phyloP scores from a whole-genome alignment of 306 rosid genomes.

The Mucuna pruriens region DNA sequence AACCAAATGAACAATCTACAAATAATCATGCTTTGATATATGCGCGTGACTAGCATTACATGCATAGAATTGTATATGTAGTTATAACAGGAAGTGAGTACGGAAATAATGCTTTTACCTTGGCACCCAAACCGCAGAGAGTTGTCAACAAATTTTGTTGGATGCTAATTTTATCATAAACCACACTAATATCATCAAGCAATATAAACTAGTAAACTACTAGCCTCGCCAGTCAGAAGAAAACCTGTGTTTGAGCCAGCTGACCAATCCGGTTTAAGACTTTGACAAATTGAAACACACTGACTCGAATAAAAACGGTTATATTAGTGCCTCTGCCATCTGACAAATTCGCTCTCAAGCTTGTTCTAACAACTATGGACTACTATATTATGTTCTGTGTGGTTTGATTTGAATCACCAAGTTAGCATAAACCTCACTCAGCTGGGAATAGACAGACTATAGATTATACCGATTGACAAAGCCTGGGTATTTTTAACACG shows the following conservation, averaged over 20 bases:
- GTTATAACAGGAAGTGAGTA: not conserved
- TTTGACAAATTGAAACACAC: not conserved
- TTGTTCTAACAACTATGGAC: not conserved
- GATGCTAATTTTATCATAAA: not conserved
- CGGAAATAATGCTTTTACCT: not conserved
- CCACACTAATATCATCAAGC: not conserved
- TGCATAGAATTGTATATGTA: not conserved
- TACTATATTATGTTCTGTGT: not conserved
- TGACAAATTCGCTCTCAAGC: not conserved
- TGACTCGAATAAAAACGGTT: not conserved
- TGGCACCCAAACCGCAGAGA: not conserved
- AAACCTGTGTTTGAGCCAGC: not conserved
- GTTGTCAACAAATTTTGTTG: not conserved
- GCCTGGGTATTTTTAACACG: not conserved
- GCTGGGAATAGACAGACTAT: not conserved
- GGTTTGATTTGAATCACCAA: not conserved
- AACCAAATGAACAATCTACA: slow-evolving; percentile 6
- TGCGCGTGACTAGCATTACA: not conserved
- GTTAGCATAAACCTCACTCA: not conserved
- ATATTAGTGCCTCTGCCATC: not conserved
- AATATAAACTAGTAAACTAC: not conserved
- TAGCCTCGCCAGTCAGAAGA: not conserved
- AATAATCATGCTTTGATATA: not conserved
- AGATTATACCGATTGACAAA: not conserved
- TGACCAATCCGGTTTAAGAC: not conserved